Conservation (phyloP, 106 monocot species). For the Gastrodia elata region DNA sequence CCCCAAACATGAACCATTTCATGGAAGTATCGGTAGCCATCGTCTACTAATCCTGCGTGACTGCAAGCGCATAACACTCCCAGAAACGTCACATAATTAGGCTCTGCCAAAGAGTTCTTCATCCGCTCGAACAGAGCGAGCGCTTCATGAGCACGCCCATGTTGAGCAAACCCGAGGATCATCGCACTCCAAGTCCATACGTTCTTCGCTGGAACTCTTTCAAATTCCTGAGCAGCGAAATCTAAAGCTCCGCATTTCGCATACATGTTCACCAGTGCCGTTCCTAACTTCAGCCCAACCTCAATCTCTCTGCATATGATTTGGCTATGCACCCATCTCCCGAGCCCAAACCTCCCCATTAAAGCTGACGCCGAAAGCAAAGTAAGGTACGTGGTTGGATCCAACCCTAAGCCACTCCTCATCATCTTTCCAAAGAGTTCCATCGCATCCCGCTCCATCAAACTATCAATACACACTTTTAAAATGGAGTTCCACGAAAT, state of each 20-base stretch:
- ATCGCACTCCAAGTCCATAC: slow-evolving; percentile 78
- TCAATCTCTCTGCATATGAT: slow-evolving; percentile 13
- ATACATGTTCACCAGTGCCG: slow-evolving; percentile 62
- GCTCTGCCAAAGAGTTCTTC: slow-evolving; percentile 26
- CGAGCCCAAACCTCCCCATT: slow-evolving; percentile 42
- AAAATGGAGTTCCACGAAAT: slow-evolving; percentile 68
- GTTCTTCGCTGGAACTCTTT: slow-evolving; percentile 36
- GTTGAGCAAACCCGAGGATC: slow-evolving; percentile 56
- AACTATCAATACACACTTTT: slow-evolving; percentile 22
- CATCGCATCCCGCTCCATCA: slow-evolving; percentile 17
- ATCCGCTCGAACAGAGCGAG: slow-evolving; percentile 37
- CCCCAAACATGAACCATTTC: slow-evolving; percentile 35
- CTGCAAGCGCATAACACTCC: slow-evolving; percentile 65
- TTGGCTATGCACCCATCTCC: slow-evolving; percentile 48
- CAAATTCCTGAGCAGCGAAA: slow-evolving; percentile 27
- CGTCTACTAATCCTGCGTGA: slow-evolving; percentile 49
- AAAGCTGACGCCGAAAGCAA: slow-evolving; percentile 55
- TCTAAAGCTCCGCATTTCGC: slow-evolving; percentile 47
- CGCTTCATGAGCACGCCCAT: slow-evolving; percentile 35
- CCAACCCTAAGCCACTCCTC: slow-evolving; percentile 19
- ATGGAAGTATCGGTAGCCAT: slow-evolving; percentile 36
- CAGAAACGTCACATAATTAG: slow-evolving; percentile 68
- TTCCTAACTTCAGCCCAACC: slow-evolving; percentile 39
- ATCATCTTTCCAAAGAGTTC: slow-evolving; percentile 31
- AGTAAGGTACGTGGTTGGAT: slow-evolving; percentile 42